Conservation (phyloP, 2,329 filamentous ascomycete species). For the Ophiostoma himal-ulmi region DNA sequence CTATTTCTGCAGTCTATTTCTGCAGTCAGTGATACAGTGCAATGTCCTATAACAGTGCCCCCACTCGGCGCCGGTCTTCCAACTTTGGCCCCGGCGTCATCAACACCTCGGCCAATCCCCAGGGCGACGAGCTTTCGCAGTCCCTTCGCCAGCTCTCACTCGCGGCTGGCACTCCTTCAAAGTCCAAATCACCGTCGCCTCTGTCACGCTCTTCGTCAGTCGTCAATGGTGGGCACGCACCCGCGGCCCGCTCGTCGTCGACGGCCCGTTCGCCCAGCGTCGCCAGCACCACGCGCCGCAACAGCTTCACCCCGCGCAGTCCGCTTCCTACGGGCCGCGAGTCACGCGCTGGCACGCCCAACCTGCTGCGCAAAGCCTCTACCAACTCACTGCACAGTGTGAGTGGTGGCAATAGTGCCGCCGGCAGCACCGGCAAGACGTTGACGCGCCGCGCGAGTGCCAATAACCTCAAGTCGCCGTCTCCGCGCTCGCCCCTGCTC, state of each 20-base stretch:
- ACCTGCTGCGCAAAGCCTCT: conserved; percentile 51
- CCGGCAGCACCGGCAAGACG: conserved; percentile 13
- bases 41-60: neutral
- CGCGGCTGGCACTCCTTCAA: conserved; percentile 21
- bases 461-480: conserved; percentile 41
- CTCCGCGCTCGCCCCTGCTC: conserved; percentile 35
- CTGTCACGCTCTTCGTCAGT: conserved; percentile 15
- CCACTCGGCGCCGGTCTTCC: conserved; percentile 9
- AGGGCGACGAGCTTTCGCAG: conserved; percentile 25
- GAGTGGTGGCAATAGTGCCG: conserved; percentile 27
- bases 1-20: neutral
- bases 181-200: conserved; percentile 21
- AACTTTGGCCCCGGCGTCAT: neutral
- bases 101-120: neutral
- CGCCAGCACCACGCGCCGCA: conserved; percentile 29
- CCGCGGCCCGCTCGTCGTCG: conserved; percentile 28
- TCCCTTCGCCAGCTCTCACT: conserved; percentile 29
- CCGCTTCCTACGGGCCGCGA: conserved; percentile 38
- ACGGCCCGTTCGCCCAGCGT: conserved; percentile 39
- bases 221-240: neutral
- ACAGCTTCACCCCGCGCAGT: conserved; percentile 39
- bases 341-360: conserved; percentile 45
- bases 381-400: conserved; percentile 49
- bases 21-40: neutral
- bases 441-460: conserved; percentile 47